Percentiles rank a stretch among this genome's conserved stretches.
These are phyloP conservation scores for Lentinula raphanica DNA, from an alignment of 768 basidiomycete genomes.

Conservation along the genomic window DNA sequence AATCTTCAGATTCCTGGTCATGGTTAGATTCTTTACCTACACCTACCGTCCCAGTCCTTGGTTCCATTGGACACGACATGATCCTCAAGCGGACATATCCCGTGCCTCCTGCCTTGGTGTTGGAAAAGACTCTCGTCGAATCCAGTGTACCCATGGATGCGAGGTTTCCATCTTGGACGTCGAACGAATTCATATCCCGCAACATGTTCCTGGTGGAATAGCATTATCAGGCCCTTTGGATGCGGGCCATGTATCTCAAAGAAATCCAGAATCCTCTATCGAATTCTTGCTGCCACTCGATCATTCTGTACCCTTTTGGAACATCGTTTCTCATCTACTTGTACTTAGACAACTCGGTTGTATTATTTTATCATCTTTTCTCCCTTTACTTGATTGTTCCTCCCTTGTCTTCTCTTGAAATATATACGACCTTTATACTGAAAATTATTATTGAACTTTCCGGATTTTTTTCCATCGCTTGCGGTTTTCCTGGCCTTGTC, in stretches of 20 bases:
- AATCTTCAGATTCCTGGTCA: conserved; percentile 17
- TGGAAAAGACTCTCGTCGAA: neutral
- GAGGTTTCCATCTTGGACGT: neutral
- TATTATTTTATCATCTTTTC: neutral
- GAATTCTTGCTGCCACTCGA: neutral
- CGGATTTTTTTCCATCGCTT: neutral
- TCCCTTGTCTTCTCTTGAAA: neutral
- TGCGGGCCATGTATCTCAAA: neutral
- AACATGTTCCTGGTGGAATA: neutral
- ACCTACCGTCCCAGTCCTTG: neutral
- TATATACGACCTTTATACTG: neutral
- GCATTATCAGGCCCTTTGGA: neutral
- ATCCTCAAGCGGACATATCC: neutral
- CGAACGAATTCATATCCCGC: neutral
- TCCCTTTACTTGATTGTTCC: neutral
- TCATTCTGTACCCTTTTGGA: neutral
- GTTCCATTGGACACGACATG: neutral
- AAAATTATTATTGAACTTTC: neutral
- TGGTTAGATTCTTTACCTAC: conserved; percentile 11
- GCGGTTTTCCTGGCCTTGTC: neutral
- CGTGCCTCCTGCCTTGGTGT: neutral
- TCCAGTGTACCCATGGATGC: neutral
- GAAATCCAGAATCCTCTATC: neutral
- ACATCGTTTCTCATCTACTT: neutral
- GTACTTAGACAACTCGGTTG: neutral